Conservation (phyloP, 495 filamentous ascomycete species). For the Xylaria cubensis region DNA sequence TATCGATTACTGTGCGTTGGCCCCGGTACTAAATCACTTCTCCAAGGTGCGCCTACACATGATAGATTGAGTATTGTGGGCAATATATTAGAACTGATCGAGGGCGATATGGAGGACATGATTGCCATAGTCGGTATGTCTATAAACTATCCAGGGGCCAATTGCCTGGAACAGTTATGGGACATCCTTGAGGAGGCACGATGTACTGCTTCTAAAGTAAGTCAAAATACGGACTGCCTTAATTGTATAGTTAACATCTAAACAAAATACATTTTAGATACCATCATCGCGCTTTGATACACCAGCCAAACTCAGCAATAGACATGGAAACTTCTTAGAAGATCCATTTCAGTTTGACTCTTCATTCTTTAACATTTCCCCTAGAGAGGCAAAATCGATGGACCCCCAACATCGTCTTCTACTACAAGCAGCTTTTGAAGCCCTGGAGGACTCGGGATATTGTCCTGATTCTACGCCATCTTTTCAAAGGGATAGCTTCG, state of each 20-base stretch:
- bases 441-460: conserved; percentile 52
- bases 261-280: conserved; percentile 14
- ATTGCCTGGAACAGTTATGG: conserved; percentile 49
- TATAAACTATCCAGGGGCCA: conserved; percentile 44
- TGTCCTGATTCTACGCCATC: conserved; percentile 23
- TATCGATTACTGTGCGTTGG: conserved; percentile 25
- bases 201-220: conserved; percentile 22
- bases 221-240: not conserved
- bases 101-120: conserved; percentile 22
- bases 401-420: conserved; percentile 52
- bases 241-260: not conserved
- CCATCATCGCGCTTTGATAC: conserved; percentile 26
- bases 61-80: conserved; percentile 9
- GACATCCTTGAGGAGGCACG: conserved; percentile 30
- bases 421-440: conserved; percentile 49
- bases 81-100: not conserved
- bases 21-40: conserved; percentile 23
- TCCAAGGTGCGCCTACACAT: not conserved
- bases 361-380: conserved; percentile 53
- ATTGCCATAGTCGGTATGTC: conserved; percentile 53
- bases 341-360: conserved; percentile 52
- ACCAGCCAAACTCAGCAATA: not conserved
- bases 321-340: conserved; percentile 37
- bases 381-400: conserved; percentile 52
- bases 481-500: conserved; percentile 24